Conservation (phyloP, 2,329 filamentous ascomycete species). For the Massarina eburnea region DNA sequence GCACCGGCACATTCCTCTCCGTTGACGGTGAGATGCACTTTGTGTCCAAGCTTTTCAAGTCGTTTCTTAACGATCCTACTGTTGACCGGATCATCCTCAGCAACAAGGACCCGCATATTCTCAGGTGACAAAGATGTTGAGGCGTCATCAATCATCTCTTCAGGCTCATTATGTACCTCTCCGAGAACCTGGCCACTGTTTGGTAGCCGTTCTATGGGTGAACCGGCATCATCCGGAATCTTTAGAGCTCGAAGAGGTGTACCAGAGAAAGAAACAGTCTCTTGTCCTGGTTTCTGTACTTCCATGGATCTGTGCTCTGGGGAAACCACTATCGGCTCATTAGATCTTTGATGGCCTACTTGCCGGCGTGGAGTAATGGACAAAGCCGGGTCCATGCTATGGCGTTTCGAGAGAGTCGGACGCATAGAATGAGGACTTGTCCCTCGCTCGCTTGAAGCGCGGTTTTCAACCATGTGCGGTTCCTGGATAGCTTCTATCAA, state of each 20-base stretch:
- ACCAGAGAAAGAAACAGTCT: conserved; percentile 43
- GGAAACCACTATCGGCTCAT: conserved; percentile 16
- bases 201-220: conserved; percentile 10
- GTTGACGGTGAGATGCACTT: conserved; percentile 73
- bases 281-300: conserved; percentile 46
- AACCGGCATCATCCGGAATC: conserved; percentile 47
- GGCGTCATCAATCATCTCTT: conserved; percentile 8
- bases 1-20: conserved; percentile 79
- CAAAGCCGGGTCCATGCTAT: conserved; percentile 21
- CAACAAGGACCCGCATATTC: conserved; percentile 69
- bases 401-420: conserved; percentile 28
- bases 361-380: conserved; percentile 11
- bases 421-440: conserved; percentile 25
- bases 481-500: conserved; percentile 72
- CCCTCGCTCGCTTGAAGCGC: conserved; percentile 18
- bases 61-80: conserved; percentile 79
- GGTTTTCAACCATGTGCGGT: conserved; percentile 45
- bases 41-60: conserved; percentile 73
- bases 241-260: conserved; percentile 49
- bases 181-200: conserved; percentile 29
- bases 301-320: conserved; percentile 45
- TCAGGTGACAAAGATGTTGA: conserved; percentile 33
- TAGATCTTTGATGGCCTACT: conserved; percentile 33
- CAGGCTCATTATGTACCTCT: conserved; percentile 26
- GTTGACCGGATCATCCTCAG: conserved; percentile 88